Percentiles rank a stretch among this genome's conserved stretches.
phyloP scores from a whole-genome alignment of 148 eudicot genomes.

The Hydrangea macrophylla region DNA sequence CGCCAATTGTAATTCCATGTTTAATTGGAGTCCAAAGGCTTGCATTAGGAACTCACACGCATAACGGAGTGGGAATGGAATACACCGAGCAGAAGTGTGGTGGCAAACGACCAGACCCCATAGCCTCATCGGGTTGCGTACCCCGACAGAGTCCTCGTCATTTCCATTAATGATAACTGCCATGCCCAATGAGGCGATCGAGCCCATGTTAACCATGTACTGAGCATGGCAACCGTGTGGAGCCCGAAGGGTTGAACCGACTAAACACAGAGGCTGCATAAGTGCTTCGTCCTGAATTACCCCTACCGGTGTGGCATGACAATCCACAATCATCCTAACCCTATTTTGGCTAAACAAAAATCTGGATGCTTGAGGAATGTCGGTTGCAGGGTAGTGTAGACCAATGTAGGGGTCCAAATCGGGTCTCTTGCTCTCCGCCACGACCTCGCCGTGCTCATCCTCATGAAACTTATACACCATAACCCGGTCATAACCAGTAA shows the following conservation, averaged over 20 bases:
- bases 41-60: slow-evolving; percentile 99
- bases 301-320: slow-evolving; percentile 62
- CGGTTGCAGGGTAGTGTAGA: slow-evolving; percentile 95
- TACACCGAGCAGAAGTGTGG: slow-evolving; percentile 73
- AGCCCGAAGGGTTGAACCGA: slow-evolving; percentile 90
- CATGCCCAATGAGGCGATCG: slow-evolving; percentile 78
- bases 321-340: slow-evolving; percentile 92
- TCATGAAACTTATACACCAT: slow-evolving; percentile 98
- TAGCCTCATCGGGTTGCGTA: slow-evolving; percentile 57
- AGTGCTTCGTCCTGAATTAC: slow-evolving; percentile 71
- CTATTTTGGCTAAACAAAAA: slow-evolving; percentile 87
- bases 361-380: slow-evolving; percentile 94
- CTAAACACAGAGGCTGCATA: slow-evolving; percentile 71
- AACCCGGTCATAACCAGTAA: slow-evolving; percentile 94
- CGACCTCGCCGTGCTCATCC: slow-evolving; percentile 97
- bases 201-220: slow-evolving; percentile 97
- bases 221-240: slow-evolving; percentile 96
- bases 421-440: slow-evolving; percentile 65
- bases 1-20: slow-evolving; percentile 86
- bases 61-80: slow-evolving; percentile 86
- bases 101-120: slow-evolving; percentile 99
- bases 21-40: slow-evolving; percentile 85
- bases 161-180: slow-evolving; percentile 81
- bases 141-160: slow-evolving; percentile 54
- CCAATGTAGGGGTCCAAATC: slow-evolving; percentile 91